Evolutionary conservation across 2,329 filamentous ascomycete species (phyloP).

Genomic region (Paraconiothyrium brasiliense): DNA sequence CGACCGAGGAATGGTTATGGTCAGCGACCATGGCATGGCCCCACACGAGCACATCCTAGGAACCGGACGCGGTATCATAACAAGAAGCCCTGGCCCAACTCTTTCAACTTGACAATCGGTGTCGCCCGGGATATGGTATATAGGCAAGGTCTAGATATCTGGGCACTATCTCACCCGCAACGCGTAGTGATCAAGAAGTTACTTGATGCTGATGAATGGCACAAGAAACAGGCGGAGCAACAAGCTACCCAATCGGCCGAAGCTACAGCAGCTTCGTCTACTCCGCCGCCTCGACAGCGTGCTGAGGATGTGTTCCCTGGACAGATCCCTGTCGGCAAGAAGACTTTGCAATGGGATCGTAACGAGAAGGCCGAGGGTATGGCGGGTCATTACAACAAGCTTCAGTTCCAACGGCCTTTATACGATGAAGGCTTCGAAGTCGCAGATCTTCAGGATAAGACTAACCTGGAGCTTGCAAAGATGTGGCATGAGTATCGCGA

Average conservation of each 20-base stretch:
- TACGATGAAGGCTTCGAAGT: slow-evolving; percentile 4
- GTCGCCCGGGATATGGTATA: background rate
- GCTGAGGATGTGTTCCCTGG: background rate
- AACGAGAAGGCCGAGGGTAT: background rate
- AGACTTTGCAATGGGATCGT: background rate
- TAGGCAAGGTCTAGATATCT: background rate
- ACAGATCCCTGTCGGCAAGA: background rate
- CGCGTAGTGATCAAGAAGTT: background rate
- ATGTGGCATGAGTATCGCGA: background rate
- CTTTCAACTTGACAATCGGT: background rate
- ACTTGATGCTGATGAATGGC: background rate
- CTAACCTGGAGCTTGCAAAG: background rate
- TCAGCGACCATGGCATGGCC: background rate
- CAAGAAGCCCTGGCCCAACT: too few species aligned
- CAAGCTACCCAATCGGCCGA: background rate
- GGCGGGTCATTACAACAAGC: background rate
- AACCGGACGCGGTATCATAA: too few species aligned
- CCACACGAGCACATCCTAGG: background rate
- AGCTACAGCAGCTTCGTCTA: background rate
- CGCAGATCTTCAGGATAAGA: background rate
- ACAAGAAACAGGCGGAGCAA: too few species aligned
- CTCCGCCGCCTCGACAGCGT: background rate
- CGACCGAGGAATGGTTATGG: background rate
- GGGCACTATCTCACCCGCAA: background rate
- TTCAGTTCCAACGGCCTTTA: slow-evolving; percentile 1